Base-by-base conservation (phyloP, 495 filamentous ascomycete genomes). In the Hypoxylon cercidicola region DNA sequence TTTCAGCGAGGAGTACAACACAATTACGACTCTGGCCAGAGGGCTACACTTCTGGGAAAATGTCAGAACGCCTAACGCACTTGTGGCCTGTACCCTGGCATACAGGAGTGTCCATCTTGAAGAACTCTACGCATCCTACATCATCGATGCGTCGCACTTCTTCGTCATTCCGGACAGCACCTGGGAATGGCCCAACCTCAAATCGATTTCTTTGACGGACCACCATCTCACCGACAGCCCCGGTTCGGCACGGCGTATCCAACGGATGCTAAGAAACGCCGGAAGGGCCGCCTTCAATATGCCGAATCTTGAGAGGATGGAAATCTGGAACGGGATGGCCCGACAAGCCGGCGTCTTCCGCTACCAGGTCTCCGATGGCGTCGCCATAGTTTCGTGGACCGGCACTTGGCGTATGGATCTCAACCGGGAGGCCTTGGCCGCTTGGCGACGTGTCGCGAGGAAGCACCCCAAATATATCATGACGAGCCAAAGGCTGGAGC, bases 151-250 rank as follows among this genome's bases (percentile, higher is more conserved):
- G 50, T 57, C 44, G 52, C 43, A 54, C 44, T 67, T 70, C 66
- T 58, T 66, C 53, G 49, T 30, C 39, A 32, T 55, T 32, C 28
- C 55, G 30, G 19, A 49, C 44, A 18, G 49, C 59, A 44, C 51
- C 39, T 51, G 30, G 30, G 41, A 40, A 12, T 64, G 55, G 60
- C 58, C 32, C 65, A 77, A 75, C 76, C 76, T 77, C 76, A 76
- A 74, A 32, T 51, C 28, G 49, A 53, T 59, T 32, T 47, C 63
- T 57, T 55, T 68, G 30, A 64, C 60, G 60, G 62, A 65, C 37
- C 55, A 52, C 32, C 55, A 41, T 43, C 51, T 57, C 37, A 59
- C 34, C 25, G 39, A 46, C 63, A 23, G 46, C n/a, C n/a, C n/a
- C n/a, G n/a, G n/a, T n/a, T n/a, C n/a, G n/a, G n/a, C n/a, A n/a